phyloP scores from a whole-genome alignment of 148 eudicot genomes.

The Amaranthus palmeri region DNA sequence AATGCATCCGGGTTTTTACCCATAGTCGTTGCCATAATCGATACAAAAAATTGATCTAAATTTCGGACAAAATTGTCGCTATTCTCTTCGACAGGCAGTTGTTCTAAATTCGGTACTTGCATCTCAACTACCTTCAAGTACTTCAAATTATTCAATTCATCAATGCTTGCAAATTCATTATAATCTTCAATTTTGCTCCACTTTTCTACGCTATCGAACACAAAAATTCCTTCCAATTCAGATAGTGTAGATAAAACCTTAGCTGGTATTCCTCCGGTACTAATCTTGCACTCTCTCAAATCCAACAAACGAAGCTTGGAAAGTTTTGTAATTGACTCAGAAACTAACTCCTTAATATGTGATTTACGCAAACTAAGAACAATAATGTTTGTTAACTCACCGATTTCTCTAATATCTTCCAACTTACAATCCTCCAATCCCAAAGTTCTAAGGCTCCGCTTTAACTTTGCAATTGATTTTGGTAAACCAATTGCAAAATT shows the following conservation, averaged over 20 bases:
- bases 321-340: constrained; percentile 7
- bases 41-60: constrained; percentile 2
- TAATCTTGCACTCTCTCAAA: neutral
- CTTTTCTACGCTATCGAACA: neutral
- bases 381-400: constrained; percentile 3
- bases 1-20: no score
- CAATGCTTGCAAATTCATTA: neutral
- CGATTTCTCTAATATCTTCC: constrained; percentile 11
- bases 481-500: neutral
- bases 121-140: constrained; percentile 22
- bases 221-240: constrained; percentile 20
- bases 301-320: constrained; percentile 18
- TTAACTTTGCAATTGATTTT: neutral
- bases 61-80: neutral
- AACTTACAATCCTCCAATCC: constrained; percentile 10
- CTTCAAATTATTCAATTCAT: constrained; percentile 11
- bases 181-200: neutral
- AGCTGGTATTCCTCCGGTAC: neutral
- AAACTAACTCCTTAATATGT: neutral
- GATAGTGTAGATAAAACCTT: constrained; percentile 5
- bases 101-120: neutral
- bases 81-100: neutral
- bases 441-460: constrained; percentile 9
- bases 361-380: constrained; percentile 20
- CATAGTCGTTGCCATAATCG: no score